These are phyloP conservation scores for Myriosclerotinia scirpicola DNA, from an alignment of 2,329 filamentous ascomycete genomes.

Conservation along the genomic window DNA sequence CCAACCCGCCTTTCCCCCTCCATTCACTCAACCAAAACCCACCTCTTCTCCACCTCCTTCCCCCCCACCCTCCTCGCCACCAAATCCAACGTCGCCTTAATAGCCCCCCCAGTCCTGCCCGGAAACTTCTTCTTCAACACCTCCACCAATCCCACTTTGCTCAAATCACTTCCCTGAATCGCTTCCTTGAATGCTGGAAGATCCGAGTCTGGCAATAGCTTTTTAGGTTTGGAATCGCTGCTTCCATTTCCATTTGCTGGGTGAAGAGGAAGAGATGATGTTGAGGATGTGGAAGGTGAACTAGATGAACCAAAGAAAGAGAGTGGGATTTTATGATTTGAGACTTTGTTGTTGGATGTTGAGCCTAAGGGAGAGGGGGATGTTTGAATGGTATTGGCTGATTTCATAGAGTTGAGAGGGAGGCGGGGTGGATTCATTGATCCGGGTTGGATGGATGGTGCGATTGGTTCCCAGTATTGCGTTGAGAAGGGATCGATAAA, in stretches of 20 bases:
- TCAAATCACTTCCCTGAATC: slow-evolving; percentile 69
- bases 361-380: not conserved
- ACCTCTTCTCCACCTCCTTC: slow-evolving; percentile 44
- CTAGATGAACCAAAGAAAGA: not conserved
- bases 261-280: slow-evolving; percentile 5
- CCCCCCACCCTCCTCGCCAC: slow-evolving; percentile 64
- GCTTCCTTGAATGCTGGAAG: slow-evolving; percentile 59
- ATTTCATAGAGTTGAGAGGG: slow-evolving; percentile 39
- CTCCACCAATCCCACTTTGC: slow-evolving; percentile 73
- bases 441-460: slow-evolving; percentile 11
- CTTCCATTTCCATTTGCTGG: not conserved
- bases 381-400: slow-evolving; percentile 28
- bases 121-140: slow-evolving; percentile 73
- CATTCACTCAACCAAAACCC: slow-evolving; percentile 34
- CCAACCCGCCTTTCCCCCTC: too few species aligned
- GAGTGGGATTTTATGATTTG: not conserved
- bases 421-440: slow-evolving; percentile 42
- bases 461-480: slow-evolving; percentile 64
- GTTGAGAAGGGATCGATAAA: slow-evolving; percentile 84
- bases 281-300: not conserved
- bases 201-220: slow-evolving; percentile 34
- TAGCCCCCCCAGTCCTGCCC: slow-evolving; percentile 65
- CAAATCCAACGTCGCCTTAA: slow-evolving; percentile 67
- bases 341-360: slow-evolving; percentile 7
- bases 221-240: slow-evolving; percentile 32